Base-by-base conservation (phyloP, 495 filamentous ascomycete species). In the Podospora conica region DNA sequence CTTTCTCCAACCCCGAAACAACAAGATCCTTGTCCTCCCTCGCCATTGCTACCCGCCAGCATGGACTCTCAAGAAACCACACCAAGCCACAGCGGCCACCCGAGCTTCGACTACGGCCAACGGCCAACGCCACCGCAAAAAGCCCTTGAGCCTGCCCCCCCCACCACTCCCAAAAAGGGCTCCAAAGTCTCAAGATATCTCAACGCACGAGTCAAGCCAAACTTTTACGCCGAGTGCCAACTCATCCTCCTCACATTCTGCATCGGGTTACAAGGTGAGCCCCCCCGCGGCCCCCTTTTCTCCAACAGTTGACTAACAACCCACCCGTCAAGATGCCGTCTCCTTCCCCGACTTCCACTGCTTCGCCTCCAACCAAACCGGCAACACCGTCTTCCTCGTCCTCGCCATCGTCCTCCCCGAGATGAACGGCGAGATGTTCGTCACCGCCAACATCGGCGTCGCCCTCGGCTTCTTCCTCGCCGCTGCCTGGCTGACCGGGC, bases 281-380 rank as follows among this genome's bases (percentile, higher is more conserved):
- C 9, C 9, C 27, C 15, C 27, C 3, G 9, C 33, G 22, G 18
- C 20, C 48, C 59, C 54, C 18, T 23, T 18, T 29, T 23, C 15
- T 57, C 1, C 3, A 28, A n/a, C 9, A 22, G 12, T 2, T 1
- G 57, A 23, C 18, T 31, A 31, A 20, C 59, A 22, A 23, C 55
- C 2, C 11, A 9, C 21, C 60, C 9, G 11, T 6, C 20, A 27
- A 82, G 86, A 88, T 73, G 85, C 85, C 55, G 79, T 83, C 61
- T 80, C 84, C 63, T 89, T 83, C 69, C 84, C 84, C 24, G 85
- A 86, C 73, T 88, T 82, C 72, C 81, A 81, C 77, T 87, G 85
- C 68, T 88, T 89, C 69, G 83, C 86, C 31, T 87, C 84, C 31
- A 88, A 88, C 74, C 85, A 89, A 69, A 88, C 86, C 1, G 86